Evolutionary conservation across 2,329 filamentous ascomycete species (phyloP), one percentile per base, ranked within the genome.

Genomic region (Zopfia rhizophila): DNA sequence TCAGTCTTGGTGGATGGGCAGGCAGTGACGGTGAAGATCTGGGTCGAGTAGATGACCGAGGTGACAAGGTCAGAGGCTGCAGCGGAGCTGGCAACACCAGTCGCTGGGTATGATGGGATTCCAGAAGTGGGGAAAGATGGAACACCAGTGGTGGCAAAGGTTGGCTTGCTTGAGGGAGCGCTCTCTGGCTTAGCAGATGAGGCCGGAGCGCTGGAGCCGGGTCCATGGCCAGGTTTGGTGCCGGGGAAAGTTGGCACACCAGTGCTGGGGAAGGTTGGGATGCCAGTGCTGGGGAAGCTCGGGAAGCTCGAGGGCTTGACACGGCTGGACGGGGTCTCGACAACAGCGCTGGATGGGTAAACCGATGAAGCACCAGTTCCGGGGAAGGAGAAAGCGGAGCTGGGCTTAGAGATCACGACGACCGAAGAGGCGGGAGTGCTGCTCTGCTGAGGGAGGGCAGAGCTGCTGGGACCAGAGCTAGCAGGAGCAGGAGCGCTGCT

Each of bases 31-130:
- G 75, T 75, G 60, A 73, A 62, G 58, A 72, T 60, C 58, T 70
- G 68, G 45, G 75, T 78, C 48, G 66, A 63, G 69, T 72, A 77
- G 63, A 75, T 70, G 48, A 70, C 72, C 35, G 70, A 73, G 51
- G 70, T 72, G 44, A 70, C 68, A 45, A 58, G 38, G 46, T 65
- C 62, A 42, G 68, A 72, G 46, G 72, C 65, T 38, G 69, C 58
- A 46, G 74, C 72, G 18, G 74, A 73, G 67, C 77, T 73, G 23
- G 28, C 17, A 42, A 54, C 51, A 29, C 38, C 50, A 29, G 52
- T 51, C 18, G 79, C 70, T 52, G 78, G 43, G 46, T 19, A 22
- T n/a, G n/a, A n/a, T n/a, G n/a, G n/a, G n/a, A n/a, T n/a, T n/a
- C n/a, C n/a, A n/a, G n/a, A n/a, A 14, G 35, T 35, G 16, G 33